Evolutionary conservation across 495 filamentous ascomycete species (phyloP), one percentile per base, ranked within the genome.

Genomic region (Aspergillus nidulans): DNA sequence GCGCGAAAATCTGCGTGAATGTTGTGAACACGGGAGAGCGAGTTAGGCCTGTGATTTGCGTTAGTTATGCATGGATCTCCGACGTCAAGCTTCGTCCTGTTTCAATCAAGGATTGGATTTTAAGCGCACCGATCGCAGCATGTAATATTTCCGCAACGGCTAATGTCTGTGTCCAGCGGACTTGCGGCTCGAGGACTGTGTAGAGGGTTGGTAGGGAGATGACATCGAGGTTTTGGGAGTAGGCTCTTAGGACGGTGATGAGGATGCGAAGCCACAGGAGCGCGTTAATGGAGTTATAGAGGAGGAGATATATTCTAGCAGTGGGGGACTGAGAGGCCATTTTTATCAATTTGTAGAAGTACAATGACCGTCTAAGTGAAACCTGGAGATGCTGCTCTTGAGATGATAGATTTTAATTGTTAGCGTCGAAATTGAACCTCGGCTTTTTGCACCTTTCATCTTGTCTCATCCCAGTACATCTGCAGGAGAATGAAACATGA

Each of bases 231-330:
- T 12, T 48, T 25, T 16, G n/a, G 16, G 25, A 20, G 26, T 41
- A 48, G 41, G 61, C 52, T 26, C 39, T 23, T 24, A 63, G 18
- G 21, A 61, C 42, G 20, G 58, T 47, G 23, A 66, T 15, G 26
- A 72, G 60, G 56, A 72, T 80, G 19, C 72, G 71, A 25, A 77
- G 56, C 90, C 90, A 92, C 48, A 89, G 77, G 32, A 82, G 49
- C 39, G 83, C 80, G 47, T 82, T 89, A 45, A 82, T 63, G 60
- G 80, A 69, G 68, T 92, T 95, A 79, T 92, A 95, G 59, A 79
- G 61, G 61, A 87, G 75, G 21, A 92, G 81, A 69, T 91, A 91
- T 46, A 36, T 28, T 28, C 32, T 53, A 5, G 48, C 40, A 23
- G 32, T 6, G 25, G 42, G 26, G n/a, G 55, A 58, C 41, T 59